Percentiles rank a stretch among this genome's conserved stretches.
Evolutionary conservation across 495 filamentous ascomycete species (phyloP).

Genomic region (Lichina pygmaea): DNA sequence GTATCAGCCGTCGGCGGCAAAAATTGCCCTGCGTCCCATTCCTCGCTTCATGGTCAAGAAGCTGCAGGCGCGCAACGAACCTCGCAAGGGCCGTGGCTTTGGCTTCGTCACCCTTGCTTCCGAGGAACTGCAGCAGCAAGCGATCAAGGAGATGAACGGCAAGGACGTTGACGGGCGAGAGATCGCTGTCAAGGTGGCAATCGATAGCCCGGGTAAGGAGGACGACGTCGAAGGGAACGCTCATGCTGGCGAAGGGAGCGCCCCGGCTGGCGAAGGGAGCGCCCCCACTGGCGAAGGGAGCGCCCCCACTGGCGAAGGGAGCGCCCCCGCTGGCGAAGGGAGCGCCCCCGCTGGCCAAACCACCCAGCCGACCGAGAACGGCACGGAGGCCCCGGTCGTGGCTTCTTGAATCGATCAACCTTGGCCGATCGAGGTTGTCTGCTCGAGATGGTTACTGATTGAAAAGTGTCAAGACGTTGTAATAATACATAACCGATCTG

Average conservation of each 20-base stretch:
- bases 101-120: conserved; percentile 90
- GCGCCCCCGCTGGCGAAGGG: conserved; percentile 7
- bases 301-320: too few relatives aligned
- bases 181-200: conserved; percentile 98
- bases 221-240: conserved; percentile 32
- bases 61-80: conserved; percentile 87
- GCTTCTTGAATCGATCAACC: too few relatives aligned
- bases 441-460: too few relatives aligned
- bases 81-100: conserved; percentile 97
- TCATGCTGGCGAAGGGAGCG: not conserved
- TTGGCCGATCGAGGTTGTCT: too few relatives aligned
- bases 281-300: too few relatives aligned
- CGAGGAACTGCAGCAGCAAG: conserved; percentile 91
- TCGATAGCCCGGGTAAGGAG: conserved; percentile 97
- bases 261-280: too few relatives aligned
- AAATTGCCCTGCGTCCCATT: conserved; percentile 94
- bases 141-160: conserved; percentile 92
- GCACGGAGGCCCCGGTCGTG: too few relatives aligned
- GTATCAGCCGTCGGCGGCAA: conserved; percentile 76
- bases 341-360: too few relatives aligned
- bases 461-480: too few relatives aligned
- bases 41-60: conserved; percentile 99
- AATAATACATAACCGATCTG: too few relatives aligned
- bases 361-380: too few relatives aligned
- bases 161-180: conserved; percentile 95